A percentile compares a stretch with the other conserved stretches of the same genome.
These are phyloP conservation scores for Amanita rimosa DNA, from an alignment of 768 basidiomycete species.

Conservation along the genomic window DNA sequence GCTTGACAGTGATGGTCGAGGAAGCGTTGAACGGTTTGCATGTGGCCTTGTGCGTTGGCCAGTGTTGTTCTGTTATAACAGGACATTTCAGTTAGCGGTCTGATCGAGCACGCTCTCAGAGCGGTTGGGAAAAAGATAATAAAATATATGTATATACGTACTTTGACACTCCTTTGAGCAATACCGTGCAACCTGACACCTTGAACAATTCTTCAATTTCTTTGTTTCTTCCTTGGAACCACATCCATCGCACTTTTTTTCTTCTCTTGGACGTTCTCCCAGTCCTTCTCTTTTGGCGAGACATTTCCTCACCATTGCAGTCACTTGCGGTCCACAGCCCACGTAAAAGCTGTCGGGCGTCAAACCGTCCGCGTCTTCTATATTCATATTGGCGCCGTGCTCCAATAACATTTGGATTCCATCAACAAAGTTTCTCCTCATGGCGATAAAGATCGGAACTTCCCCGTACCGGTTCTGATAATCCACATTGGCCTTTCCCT, in stretches of 20 bases:
- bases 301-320: slow-evolving; percentile 34
- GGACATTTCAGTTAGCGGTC: no score
- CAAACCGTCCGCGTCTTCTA: slow-evolving; percentile 25
- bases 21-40: slow-evolving; percentile 34
- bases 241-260: slow-evolving; percentile 32
- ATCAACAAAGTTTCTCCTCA: slow-evolving; percentile 10
- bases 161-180: slow-evolving; percentile 47
- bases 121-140: no score
- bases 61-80: slow-evolving; percentile 26
- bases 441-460: slow-evolving; percentile 24
- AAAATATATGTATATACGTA: no score
- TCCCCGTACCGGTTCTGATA: slow-evolving; percentile 37
- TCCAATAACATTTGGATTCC: slow-evolving; percentile 38
- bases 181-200: slow-evolving; percentile 36
- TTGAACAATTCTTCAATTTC: slow-evolving; percentile 27
- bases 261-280: slow-evolving; percentile 27
- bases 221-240: slow-evolving; percentile 7
- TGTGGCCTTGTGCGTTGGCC: slow-evolving; percentile 34
- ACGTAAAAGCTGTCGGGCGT: slow-evolving; percentile 20
- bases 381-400: slow-evolving; percentile 32
- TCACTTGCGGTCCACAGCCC: slow-evolving; percentile 29
- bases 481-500: slow-evolving; percentile 37
- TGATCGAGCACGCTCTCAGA: no score
- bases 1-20: slow-evolving; percentile 36
- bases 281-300: slow-evolving; percentile 30